Conservation (phyloP, 192 early-diverging fungal genomes). For the Lobosporangium transversale region DNA sequence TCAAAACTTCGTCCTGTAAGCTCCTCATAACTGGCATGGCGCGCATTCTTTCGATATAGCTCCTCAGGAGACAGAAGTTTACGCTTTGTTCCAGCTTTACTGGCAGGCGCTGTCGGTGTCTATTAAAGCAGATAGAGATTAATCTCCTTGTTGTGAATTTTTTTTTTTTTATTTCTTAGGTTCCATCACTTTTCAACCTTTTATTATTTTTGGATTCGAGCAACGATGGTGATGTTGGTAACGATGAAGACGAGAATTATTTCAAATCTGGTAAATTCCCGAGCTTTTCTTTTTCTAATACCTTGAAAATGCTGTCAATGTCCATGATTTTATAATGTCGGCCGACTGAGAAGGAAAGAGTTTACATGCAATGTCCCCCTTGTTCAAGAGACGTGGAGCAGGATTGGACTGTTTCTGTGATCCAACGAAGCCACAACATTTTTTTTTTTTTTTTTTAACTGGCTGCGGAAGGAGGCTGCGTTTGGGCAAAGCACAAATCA, state of each 20-base stretch:
- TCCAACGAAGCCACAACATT: background rate
- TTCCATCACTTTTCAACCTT: background rate
- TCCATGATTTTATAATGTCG: slow-evolving; percentile 24
- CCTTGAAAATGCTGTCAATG: slow-evolving; percentile 50
- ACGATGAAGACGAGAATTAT: too few relatives aligned
- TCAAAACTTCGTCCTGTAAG: slow-evolving; percentile 47
- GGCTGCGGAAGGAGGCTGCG: background rate
- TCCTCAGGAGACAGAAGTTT: slow-evolving; percentile 45
- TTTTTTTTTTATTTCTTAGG: background rate
- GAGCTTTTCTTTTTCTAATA: too few relatives aligned
- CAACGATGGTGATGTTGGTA: too few relatives aligned
- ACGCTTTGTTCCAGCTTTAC: slow-evolving; percentile 35
- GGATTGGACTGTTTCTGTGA: too few relatives aligned
- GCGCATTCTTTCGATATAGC: slow-evolving; percentile 46
- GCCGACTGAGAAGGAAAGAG: background rate
- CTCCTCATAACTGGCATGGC: slow-evolving; percentile 46
- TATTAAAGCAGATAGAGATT: background rate
- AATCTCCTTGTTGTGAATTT: background rate
- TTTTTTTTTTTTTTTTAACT: background rate
- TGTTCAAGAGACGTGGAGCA: too few relatives aligned
- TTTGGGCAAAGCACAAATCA: background rate
- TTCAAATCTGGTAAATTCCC: too few relatives aligned
- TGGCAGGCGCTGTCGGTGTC: slow-evolving; percentile 48
- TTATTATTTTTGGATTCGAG: too few relatives aligned
- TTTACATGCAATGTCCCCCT: background rate